These are phyloP conservation scores for Fusarium dlaminii DNA, from an alignment of 2,329 filamentous ascomycete species.

Conservation along the genomic window DNA sequence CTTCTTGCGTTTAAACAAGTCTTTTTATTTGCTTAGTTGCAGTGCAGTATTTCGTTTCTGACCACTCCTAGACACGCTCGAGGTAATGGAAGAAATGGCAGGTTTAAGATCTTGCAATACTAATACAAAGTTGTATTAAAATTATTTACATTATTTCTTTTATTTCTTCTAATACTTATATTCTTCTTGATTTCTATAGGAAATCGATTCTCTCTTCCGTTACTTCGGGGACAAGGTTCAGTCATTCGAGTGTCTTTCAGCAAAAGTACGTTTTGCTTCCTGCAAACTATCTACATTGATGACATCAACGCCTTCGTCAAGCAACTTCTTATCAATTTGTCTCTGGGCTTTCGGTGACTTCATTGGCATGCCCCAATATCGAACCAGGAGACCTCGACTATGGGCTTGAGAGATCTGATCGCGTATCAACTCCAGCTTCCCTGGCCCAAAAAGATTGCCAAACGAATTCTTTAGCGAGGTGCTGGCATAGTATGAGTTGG, in stretches of 20 bases:
- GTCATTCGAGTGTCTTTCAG: not conserved
- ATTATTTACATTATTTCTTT: not conserved
- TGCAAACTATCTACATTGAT: constrained; percentile 70
- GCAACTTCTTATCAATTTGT: constrained; percentile 64
- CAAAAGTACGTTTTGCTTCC: constrained; percentile 42
- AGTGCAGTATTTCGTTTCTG: not conserved
- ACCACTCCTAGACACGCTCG: no score
- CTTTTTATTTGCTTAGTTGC: not conserved
- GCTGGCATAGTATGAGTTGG: constrained; percentile 75
- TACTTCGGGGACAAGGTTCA: not conserved
- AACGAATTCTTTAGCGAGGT: constrained; percentile 64
- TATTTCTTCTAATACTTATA: not conserved
- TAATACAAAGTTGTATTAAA: not conserved
- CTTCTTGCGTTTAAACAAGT: accelerated
- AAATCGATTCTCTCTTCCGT: not conserved
- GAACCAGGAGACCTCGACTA: constrained; percentile 60
- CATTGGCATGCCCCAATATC: constrained; percentile 69
- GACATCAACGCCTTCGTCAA: constrained; percentile 67
- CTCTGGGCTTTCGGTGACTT: constrained; percentile 66
- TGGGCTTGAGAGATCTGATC: constrained; percentile 62
- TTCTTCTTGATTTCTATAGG: not conserved
- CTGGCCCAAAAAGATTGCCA: constrained; percentile 57
- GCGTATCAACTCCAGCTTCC: constrained; percentile 56
- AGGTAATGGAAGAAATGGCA: not conserved
- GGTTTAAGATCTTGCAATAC: not conserved